Evolutionary conservation across 176 grass and related monocot genomes (phyloP), one percentile per base, ranked within the genome.

Genomic region (Cenchrus americanus): DNA sequence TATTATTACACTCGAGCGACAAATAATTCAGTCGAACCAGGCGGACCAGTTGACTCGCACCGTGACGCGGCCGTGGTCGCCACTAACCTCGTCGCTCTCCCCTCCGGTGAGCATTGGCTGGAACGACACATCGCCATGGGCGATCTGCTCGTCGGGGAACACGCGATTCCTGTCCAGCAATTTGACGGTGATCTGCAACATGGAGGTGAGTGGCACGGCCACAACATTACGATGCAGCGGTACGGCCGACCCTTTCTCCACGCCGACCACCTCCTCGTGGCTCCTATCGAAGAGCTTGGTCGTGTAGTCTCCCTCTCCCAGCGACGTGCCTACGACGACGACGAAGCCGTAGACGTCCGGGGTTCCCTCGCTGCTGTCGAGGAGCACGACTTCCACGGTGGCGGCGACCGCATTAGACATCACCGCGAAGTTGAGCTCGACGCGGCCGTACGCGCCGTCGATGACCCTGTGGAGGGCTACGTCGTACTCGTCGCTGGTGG

Each of bases 401-500:
- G 46, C 69, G 46, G 30, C 69, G 12, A 23, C 69, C 5, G 69
- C 69, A n/a, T 73, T 46, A 13, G 46, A 30, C 69, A 73, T 51
- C 22, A 50, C 23, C 47, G 44, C 69, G 69, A 15, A 73, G n/a
- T 4, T 46, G 23, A 73, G 47, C 69, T 73, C 69, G 22, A 52
- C 69, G 22, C 2, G 0, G 1, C 69, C 69, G 2, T 17, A 7
- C 5, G 1, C 6, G 5, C 69, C 69, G 1, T 12, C 2, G 22
- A 73, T 9, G 5, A 1, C 3, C 69, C 23, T 73, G 23, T 6
- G 46, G 46, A 73, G 1, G 27, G 27, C 27, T 0, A 7, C 7
- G 69, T 73, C 69, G 23, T 51, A 73, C 13, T 73, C 44, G 44
- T 52, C n/a, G 69, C 44, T 30, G n/a, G 22, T 51, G 22, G 69